Conservation (phyloP, 1,284 basidiomycete genomes). For the Boletus sp. region DNA sequence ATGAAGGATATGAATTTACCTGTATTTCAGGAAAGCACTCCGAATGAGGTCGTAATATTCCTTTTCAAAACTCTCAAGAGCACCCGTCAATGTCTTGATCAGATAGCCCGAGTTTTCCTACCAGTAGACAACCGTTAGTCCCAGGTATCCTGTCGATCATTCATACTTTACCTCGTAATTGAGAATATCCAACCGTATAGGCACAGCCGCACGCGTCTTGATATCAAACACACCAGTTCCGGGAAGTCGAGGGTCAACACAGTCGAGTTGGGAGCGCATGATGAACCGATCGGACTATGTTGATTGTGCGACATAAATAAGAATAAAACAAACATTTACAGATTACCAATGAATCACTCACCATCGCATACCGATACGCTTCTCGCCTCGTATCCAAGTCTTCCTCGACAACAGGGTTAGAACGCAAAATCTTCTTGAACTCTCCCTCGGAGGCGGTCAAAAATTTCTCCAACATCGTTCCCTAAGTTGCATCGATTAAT, state of each 20-base stretch:
- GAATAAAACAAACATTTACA: background rate
- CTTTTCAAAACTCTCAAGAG: slow-evolving; percentile 76
- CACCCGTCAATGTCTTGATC: slow-evolving; percentile 63
- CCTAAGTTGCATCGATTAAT: slow-evolving; percentile 43
- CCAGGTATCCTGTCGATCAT: background rate
- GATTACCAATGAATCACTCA: slow-evolving; percentile 28
- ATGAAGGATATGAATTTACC: slow-evolving; percentile 40
- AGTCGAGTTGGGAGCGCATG: slow-evolving; percentile 96
- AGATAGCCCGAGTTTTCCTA: slow-evolving; percentile 77
- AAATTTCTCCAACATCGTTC: slow-evolving; percentile 88
- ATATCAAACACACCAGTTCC: slow-evolving; percentile 94
- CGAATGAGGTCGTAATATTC: slow-evolving; percentile 94
- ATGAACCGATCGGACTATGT: slow-evolving; percentile 71
- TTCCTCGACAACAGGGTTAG: slow-evolving; percentile 37
- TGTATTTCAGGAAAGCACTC: slow-evolving; percentile 94
- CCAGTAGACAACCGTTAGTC: background rate
- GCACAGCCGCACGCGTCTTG: slow-evolving; percentile 88
- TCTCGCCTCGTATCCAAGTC: slow-evolving; percentile 49
- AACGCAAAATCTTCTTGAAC: slow-evolving; percentile 64
- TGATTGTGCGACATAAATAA: background rate
- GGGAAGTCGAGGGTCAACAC: slow-evolving; percentile 77
- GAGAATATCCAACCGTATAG: slow-evolving; percentile 82
- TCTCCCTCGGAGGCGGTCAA: slow-evolving; percentile 68
- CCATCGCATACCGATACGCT: slow-evolving; percentile 83
- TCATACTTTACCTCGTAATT: slow-evolving; percentile 67